These are phyloP conservation scores for Aspergillus sp. DNA, from an alignment of 2,329 filamentous ascomycete genomes.

Conservation along the genomic window DNA sequence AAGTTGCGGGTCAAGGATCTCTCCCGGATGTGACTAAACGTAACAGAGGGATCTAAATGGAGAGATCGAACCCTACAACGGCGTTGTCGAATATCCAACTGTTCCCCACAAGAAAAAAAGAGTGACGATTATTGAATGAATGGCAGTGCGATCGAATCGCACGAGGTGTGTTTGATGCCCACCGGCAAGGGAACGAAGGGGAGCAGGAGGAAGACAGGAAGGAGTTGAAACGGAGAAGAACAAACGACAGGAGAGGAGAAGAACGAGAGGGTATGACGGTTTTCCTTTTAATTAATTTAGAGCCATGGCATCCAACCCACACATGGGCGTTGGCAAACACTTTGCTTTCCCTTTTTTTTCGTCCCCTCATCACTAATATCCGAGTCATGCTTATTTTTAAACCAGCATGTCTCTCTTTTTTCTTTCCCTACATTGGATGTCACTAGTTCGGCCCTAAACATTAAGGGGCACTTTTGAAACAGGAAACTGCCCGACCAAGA, in stretches of 20 bases:
- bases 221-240: constrained; percentile 9
- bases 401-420: constrained; percentile 6
- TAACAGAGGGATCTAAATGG: constrained; percentile 10
- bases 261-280: constrained; percentile 25
- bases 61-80: background rate
- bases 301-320: background rate
- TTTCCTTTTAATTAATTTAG: constrained; percentile 5
- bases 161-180: constrained; percentile 24
- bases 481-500: constrained; percentile 6
- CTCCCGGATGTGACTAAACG: constrained; percentile 9
- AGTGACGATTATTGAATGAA: constrained; percentile 28
- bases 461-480: constrained; percentile 8
- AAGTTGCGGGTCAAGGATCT: constrained; percentile 5
- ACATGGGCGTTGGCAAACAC: background rate
- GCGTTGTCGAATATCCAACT: background rate
- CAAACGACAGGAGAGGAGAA: constrained; percentile 9
- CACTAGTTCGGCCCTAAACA: constrained; percentile 10
- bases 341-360: constrained; percentile 1
- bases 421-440: background rate
- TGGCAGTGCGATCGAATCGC: constrained; percentile 32
- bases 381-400: constrained; percentile 5
- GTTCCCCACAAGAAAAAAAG: constrained; percentile 18
- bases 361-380: background rate
- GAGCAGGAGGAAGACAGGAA: constrained; percentile 1
- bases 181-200: constrained; percentile 14